Percentiles rank a stretch among this genome's conserved stretches.
Conservation (phyloP, 768 basidiomycete genomes). For the Mycena belliarum region DNA sequence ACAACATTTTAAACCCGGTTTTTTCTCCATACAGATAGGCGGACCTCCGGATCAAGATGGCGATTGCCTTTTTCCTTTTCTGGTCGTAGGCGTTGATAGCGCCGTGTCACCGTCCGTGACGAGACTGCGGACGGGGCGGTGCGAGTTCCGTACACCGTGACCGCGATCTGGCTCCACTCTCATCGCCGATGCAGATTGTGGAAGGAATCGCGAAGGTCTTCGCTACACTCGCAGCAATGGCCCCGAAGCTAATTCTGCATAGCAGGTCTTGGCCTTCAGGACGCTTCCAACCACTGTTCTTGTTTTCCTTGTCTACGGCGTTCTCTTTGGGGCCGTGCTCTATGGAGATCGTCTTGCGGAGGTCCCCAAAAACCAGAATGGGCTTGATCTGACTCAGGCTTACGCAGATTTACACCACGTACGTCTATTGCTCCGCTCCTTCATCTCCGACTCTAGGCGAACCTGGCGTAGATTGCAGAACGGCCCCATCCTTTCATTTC, state of each 20-base stretch:
- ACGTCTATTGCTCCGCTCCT: background rate
- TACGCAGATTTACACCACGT: constrained; percentile 61
- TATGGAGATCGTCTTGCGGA: constrained; percentile 49
- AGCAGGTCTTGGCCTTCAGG: constrained; percentile 31
- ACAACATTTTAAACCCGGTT: too few species aligned
- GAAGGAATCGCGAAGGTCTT: constrained; percentile 15
- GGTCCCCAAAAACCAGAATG: constrained; percentile 45
- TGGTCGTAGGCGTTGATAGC: background rate
- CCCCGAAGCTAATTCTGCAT: background rate
- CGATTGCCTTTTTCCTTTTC: background rate
- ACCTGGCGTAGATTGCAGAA: constrained; percentile 51
- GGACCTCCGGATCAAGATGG: too few species aligned
- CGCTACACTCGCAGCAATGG: background rate
- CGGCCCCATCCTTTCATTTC: constrained; percentile 80
- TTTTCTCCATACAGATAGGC: too few species aligned
- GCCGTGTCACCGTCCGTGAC: background rate
- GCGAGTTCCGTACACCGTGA: background rate
- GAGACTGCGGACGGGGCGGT: background rate
- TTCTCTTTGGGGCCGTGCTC: constrained; percentile 47
- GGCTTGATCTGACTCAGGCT: constrained; percentile 53
- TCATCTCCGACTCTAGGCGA: too few species aligned
- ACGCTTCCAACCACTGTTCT: constrained; percentile 47
- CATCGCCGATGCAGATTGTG: constrained; percentile 18
- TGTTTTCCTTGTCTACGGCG: constrained; percentile 46
- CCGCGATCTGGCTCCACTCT: background rate